Percentiles rank a stretch among this genome's conserved stretches.
These are phyloP conservation scores for Lolium rigidum DNA, from an alignment of 176 grass and related monocot species.

Conservation along the genomic window DNA sequence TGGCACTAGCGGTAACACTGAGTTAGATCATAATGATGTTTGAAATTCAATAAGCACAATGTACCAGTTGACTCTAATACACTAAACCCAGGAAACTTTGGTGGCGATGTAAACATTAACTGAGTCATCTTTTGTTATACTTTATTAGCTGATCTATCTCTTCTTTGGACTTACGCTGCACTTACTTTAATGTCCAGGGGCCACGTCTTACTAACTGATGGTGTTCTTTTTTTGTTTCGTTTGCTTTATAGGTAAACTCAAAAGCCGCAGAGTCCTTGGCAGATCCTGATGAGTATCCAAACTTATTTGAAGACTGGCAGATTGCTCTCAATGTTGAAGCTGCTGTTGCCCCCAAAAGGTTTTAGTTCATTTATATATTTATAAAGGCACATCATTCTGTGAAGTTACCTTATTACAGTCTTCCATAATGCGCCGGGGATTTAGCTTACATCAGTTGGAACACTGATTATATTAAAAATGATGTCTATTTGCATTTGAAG, in stretches of 20 bases:
- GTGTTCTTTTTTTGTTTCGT: neutral
- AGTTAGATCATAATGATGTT: conserved; percentile 31
- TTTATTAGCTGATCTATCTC: neutral
- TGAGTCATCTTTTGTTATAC: neutral
- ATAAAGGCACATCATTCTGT: conserved; percentile 20
- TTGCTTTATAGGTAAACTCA: conserved; percentile 66
- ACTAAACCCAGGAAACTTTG: neutral
- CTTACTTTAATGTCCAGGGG: neutral
- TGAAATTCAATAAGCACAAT: conserved; percentile 8
- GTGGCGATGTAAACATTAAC: conserved; percentile 1
- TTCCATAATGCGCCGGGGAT: conserved; percentile 4
- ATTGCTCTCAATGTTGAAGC: conserved; percentile 90
- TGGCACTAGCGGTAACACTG: neutral
- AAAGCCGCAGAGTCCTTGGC: conserved; percentile 97
- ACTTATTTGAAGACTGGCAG: conserved; percentile 97
- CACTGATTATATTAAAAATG: neutral
- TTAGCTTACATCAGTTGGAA: conserved; percentile 11
- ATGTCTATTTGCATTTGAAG: conserved; percentile 1
- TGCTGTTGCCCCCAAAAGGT: conserved; percentile 65
- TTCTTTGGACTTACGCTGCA: neutral
- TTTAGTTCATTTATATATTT: conserved; percentile 25
- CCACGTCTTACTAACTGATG: conserved; percentile 27
- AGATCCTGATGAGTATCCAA: conserved; percentile 86
- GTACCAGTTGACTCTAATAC: neutral
- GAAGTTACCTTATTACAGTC: conserved; percentile 3